Evolutionary conservation across 371 early-diverging fungal genomes (phyloP), one percentile per base, ranked within the genome.

Genomic region (Lichtheimia ramosa): DNA sequence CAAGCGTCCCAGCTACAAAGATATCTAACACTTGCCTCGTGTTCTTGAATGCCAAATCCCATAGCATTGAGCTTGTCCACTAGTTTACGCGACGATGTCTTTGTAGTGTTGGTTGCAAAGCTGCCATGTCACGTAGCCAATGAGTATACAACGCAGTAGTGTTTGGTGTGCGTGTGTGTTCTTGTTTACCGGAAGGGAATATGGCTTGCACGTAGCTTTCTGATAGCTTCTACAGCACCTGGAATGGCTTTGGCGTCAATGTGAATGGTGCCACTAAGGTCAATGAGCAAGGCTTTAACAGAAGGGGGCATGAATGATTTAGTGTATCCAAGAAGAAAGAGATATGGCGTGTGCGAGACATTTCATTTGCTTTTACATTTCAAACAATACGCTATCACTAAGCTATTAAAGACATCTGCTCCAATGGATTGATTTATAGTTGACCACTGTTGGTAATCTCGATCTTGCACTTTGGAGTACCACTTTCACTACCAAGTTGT

Each of bases 41-140:
- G 62, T 10, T 73, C 75, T 48, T 82, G 59, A 13, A 91, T 75
- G n/a, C 81, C 70, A 56, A 95, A 89, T 0, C 93, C 94, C 21
- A 93, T 65, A 4, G 49, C 55, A 21, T 62, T 63, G 20, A 93
- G 73, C 54, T 83, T 82, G 15, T 63, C 53, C 5, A 86, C 77
- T 0, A 93, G 70, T 14, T 62, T 58, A 34, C 68, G 69, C 20
- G 82, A 76, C 24, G 88, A 88, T 42, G 85, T 76, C 59, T 91
- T 92, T n/a, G 95, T 93, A 3, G 93, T 93, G 68, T 94, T 94
- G 18, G 92, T 91, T 24, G 87, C 88, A 65, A 88, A 91, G 14
- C 89, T 83, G 53, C n/a, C 24, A 14, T 8, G 21, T 21, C 18
- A 24, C 40, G 51, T 15, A 25, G 25, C 5, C 51, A 15, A 51